Evolutionary conservation across 768 basidiomycete genomes (phyloP), one percentile per base, ranked within the genome.

Genomic region (Lactarius tabidus): DNA sequence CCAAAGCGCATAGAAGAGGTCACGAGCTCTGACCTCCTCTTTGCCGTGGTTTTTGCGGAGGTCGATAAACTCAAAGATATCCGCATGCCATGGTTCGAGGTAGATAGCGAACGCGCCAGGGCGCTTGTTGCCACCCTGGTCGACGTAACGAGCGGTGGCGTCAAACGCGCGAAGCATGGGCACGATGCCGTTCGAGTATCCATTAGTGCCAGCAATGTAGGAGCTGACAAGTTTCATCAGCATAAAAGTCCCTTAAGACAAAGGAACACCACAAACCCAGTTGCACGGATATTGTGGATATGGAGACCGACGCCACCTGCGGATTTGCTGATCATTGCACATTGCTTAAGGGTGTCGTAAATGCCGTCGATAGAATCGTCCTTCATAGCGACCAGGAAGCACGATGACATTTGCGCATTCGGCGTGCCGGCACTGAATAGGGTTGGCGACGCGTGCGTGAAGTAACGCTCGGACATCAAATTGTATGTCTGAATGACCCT

Each of bases 351-450:
- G 1, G 97, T 98, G 71, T 98, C 96, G 75, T 98, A 99, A 77
- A 99, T 98, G 23, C 97, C 97, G 70, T 99, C 97, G 64, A 98
- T 98, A 4, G 93, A 96, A 76, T 98, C 97, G 23, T 98, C 95
- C 77, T 95, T 94, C 97, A 98, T 98, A 73, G 88, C 89, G 56
- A 99, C 89, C 63, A 99, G 86, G 86, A 98, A 99, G 79, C 97
- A 98, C 3, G 94, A 96, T 67, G 91, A 87, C 72, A 98, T 83
- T 74, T 98, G 97, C n/a, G 94, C 86, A 73, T 92, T 81, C 28
- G 95, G 96, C 9, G 95, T 98, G 36, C 97, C 96, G 53, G 96
- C 95, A 74, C 98, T 98, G 86, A 99, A 99, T 23, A 98, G 84
- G 0, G 94, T 98, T 9, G 97, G 97, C 0, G 94, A 96, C 1